A percentile compares a stretch with the other conserved stretches of the same genome.
phyloP scores from a whole-genome alignment of 2,329 filamentous ascomycete genomes.

The Venturia effusa region DNA sequence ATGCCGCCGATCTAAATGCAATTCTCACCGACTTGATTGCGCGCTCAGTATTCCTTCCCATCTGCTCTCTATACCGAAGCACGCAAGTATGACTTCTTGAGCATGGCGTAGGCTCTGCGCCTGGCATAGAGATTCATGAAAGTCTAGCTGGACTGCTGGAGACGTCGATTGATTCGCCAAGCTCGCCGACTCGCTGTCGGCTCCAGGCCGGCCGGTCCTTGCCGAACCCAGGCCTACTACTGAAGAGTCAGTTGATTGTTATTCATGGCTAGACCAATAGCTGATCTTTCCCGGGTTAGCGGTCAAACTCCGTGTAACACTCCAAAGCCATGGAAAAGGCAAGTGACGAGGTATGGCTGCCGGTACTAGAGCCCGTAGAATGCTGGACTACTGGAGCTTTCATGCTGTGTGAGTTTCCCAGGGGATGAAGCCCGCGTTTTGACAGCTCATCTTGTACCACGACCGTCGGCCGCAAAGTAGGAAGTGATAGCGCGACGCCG shows the following conservation, averaged over 20 bases:
- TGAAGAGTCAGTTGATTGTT: neutral
- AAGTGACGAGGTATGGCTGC: neutral
- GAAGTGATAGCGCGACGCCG: too few relatives aligned
- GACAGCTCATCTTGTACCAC: conserved; percentile 2
- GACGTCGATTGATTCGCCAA: neutral
- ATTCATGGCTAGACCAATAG: neutral
- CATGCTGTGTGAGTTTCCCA: neutral
- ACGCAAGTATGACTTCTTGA: neutral
- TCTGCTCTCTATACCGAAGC: neutral
- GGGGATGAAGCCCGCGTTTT: neutral
- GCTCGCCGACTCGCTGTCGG: neutral
- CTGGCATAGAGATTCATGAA: neutral
- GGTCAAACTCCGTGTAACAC: neutral
- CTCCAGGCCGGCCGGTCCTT: neutral
- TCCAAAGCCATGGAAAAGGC: neutral
- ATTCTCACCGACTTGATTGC: neutral
- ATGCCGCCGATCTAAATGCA: neutral
- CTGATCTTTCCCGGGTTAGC: neutral
- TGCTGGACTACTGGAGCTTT: neutral
- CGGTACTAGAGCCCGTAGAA: neutral
- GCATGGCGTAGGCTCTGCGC: neutral
- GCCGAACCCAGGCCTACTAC: neutral
- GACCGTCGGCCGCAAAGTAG: neutral
- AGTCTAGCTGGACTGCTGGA: too few relatives aligned
- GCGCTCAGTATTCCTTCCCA: neutral